These are phyloP conservation scores for Stephania yunnanensis DNA, from an alignment of 164 flowering plant genomes.

Conservation along the genomic window DNA sequence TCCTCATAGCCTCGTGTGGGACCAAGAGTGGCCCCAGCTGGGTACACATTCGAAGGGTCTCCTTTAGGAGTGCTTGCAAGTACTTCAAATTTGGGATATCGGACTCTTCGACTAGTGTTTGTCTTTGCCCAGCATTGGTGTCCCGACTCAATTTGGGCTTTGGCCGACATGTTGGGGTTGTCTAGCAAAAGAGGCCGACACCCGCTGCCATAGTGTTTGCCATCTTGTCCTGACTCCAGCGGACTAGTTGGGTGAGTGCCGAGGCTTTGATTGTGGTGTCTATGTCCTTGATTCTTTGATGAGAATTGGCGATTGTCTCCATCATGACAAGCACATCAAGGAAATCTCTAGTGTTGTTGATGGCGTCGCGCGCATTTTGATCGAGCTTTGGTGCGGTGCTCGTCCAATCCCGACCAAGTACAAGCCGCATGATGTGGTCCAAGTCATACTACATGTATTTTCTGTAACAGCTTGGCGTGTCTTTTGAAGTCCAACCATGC, in stretches of 20 bases:
- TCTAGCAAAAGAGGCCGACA: background rate
- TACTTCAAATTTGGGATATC: background rate
- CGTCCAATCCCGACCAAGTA: background rate
- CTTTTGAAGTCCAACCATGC: background rate
- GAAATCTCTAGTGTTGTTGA: background rate
- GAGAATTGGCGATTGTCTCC: background rate
- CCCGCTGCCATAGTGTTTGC: background rate
- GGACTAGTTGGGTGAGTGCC: background rate
- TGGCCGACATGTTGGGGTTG: background rate
- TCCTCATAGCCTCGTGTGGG: background rate
- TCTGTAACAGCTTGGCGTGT: background rate
- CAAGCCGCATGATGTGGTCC: background rate
- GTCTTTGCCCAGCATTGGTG: background rate
- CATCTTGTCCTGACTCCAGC: background rate
- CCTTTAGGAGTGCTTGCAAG: background rate
- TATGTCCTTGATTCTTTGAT: background rate
- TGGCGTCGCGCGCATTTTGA: background rate
- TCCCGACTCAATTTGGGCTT: background rate
- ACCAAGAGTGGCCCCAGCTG: background rate
- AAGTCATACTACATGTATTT: background rate
- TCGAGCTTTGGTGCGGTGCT: background rate
- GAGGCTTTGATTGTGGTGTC: background rate
- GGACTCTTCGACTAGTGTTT: background rate
- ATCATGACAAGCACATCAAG: background rate
- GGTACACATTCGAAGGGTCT: background rate